Conservation (phyloP, 345 rosid species). For the Euclidium syriacum region DNA sequence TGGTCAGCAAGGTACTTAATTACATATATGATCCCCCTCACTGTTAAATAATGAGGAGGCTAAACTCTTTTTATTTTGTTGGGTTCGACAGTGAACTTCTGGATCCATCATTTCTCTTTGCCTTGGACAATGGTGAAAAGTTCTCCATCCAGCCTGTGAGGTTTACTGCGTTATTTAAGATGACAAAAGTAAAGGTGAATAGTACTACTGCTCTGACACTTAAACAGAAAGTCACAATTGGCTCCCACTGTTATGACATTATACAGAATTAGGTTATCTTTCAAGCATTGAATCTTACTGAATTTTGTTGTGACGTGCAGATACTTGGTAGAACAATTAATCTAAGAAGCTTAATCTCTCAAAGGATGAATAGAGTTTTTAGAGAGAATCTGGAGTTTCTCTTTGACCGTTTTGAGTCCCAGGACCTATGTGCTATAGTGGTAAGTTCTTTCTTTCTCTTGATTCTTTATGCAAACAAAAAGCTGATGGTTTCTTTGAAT, state of each 20-base stretch:
- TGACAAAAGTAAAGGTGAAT: conserved; percentile 93
- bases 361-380: conserved; percentile 84
- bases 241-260: conserved; percentile 4
- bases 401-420: conserved; percentile 93
- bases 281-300: conserved; percentile 18
- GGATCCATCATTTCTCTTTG: conserved; percentile 95
- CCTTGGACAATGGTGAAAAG: conserved; percentile 89
- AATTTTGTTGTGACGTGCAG: conserved; percentile 36
- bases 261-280: background rate
- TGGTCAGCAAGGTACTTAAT: conserved; percentile 86
- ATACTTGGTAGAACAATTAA: conserved; percentile 91
- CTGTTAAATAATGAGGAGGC: conserved; percentile 8
- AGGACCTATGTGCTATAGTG: conserved; percentile 90
- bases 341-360: conserved; percentile 83
- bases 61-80: conserved; percentile 22
- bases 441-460: conserved; percentile 35
- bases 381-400: conserved; percentile 98
- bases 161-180: conserved; percentile 71
- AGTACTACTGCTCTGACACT: background rate
- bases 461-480: conserved; percentile 3
- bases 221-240: background rate
- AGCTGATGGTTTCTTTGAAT: conserved; percentile 9
- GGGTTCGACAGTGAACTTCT: conserved; percentile 68
- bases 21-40: background rate
- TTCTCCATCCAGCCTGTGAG: conserved; percentile 87